Percentiles rank a stretch among this genome's conserved stretches.
Conservation (phyloP, 805 yeast genomes). For the Pichia kluyveri region DNA sequence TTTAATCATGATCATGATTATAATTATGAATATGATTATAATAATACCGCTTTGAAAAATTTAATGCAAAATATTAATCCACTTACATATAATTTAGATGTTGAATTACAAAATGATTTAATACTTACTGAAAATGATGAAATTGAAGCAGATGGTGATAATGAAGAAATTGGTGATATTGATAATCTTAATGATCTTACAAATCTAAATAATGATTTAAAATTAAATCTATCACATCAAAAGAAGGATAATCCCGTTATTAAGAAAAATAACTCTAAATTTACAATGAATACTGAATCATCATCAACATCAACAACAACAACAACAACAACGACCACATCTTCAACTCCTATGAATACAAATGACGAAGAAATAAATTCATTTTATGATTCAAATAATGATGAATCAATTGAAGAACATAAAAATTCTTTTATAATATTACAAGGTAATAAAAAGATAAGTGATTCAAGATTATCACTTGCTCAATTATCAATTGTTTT, state of each 20-base stretch:
- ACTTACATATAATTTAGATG: neutral
- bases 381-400: neutral
- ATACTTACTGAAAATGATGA: neutral
- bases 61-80: neutral
- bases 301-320: no score
- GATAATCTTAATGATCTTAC: neutral
- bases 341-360: no score
- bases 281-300: neutral
- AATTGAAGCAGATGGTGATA: no score
- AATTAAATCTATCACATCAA: no score
- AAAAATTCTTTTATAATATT: neutral
- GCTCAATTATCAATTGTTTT: conserved; percentile 46
- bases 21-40: neutral
- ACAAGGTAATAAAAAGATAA: conserved; percentile 14
- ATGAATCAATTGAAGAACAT: neutral
- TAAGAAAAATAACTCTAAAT: neutral
- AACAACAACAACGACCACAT: no score
- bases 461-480: conserved; percentile 50
- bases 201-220: no score
- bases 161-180: neutral
- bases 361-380: no score
- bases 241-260: neutral
- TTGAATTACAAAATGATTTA: neutral
- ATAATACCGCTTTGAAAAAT: neutral
- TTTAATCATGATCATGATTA: no score